Conservation (phyloP, 345 rosid species). For the Psidium guajava region DNA sequence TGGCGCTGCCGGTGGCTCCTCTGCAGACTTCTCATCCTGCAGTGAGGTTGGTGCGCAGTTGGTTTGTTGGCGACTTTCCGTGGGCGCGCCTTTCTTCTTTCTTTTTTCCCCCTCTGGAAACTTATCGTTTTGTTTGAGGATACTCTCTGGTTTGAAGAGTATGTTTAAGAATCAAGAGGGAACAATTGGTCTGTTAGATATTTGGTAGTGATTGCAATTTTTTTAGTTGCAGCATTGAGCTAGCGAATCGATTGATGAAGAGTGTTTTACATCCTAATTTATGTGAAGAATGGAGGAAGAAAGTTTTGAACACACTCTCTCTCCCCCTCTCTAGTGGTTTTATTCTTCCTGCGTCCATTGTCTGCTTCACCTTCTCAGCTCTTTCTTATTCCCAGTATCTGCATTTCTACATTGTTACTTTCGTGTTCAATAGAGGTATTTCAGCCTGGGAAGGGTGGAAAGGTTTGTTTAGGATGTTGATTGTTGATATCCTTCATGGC, state of each 20-base stretch:
- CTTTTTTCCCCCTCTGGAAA: neutral
- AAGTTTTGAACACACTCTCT: neutral
- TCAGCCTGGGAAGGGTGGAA: neutral
- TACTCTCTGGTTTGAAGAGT: neutral
- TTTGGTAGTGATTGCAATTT: neutral
- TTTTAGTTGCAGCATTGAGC: neutral
- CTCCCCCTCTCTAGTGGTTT: neutral
- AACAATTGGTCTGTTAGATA: neutral
- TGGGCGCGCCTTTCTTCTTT: neutral
- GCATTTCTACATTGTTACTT: neutral
- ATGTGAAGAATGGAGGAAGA: neutral
- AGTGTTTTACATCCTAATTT: neutral
- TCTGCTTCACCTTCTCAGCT: neutral
- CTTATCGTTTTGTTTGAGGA: neutral
- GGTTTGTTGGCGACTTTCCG: neutral
- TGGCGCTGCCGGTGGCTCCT: slow-evolving; percentile 3
- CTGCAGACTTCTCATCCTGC: slow-evolving; percentile 28
- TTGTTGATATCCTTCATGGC: neutral
- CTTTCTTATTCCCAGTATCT: neutral
- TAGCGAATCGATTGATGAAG: neutral
- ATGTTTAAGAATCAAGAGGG: neutral
- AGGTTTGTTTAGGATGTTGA: neutral
- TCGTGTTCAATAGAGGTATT: neutral
- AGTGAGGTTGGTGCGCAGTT: slow-evolving; percentile 22
- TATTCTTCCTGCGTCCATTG: neutral